Evolutionary conservation across 371 early-diverging fungal species (phyloP), one percentile per base, ranked within the genome.

Genomic region (Batkoa obscura): DNA sequence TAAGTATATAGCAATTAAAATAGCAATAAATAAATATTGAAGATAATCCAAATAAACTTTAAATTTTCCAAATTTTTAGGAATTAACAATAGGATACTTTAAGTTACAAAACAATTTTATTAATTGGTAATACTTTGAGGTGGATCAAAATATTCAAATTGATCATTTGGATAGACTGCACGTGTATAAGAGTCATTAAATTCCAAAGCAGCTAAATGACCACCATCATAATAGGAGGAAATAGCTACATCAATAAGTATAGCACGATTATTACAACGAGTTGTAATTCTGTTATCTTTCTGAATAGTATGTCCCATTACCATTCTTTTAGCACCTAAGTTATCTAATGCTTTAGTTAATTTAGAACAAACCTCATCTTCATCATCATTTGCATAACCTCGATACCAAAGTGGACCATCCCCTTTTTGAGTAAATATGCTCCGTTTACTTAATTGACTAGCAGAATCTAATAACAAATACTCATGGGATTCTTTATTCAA

Each of bases 281-380:
- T 71, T 12, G 72, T 69, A 52, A 86, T 76, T 36, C 64, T 59
- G 1, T 81, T 81, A 46, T 70, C 68, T 31, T 66, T 64, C 54
- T 82, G 83, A 1, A 78, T 73, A 0, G 85, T 84, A 56, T 87
- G 87, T 1, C 84, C 87, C 35, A 84, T 71, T 2, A 87, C 77
- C 73, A 87, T 81, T 1, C 85, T 69, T 57, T 78, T 76, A 2
- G 79, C 74, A 48, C 70, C 67, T 59, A 84, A 54, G 17, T 61
- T 32, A 4, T 65, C 63, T 13, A 84, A 59, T 0, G 81, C 77
- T 36, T 67, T 34, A 4, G 72, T 68, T 37, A 84, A 54, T 12
- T 66, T 9, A 12, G 57, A 52, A 59, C 83, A 81, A 2, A 72
- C 70, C 0, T 35, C 55, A 2, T 58, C 53, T 55, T 79, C 81